Evolutionary conservation across 1,284 basidiomycete genomes (phyloP).

Genomic region (Papiliotrema laurentii): DNA sequence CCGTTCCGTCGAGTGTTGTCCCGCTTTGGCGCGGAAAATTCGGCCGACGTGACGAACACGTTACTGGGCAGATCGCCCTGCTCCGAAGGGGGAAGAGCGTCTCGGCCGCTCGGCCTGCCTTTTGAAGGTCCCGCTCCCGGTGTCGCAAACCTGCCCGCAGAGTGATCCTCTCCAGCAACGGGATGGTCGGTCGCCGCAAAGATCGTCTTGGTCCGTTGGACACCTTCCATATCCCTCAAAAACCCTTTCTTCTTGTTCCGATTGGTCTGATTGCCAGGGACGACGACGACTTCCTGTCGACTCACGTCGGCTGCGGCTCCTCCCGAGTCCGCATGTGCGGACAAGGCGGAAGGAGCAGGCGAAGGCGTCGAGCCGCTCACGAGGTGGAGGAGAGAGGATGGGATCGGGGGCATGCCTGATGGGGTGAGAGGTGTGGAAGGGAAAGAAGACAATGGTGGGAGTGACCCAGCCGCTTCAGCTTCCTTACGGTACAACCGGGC

Average conservation of each 20-base stretch:
- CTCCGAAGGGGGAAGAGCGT: constrained; percentile 24
- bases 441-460: neutral
- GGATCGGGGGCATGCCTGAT: neutral
- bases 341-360: too few relatives aligned
- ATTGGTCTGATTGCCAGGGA: constrained; percentile 32
- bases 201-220: constrained; percentile 30
- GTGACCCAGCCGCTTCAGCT: neutral
- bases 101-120: neutral
- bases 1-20: neutral
- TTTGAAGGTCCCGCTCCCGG: neutral
- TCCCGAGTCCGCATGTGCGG: neutral
- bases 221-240: constrained; percentile 32
- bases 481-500: constrained; percentile 23
- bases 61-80: constrained; percentile 28
- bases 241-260: constrained; percentile 46
- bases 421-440: neutral
- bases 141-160: neutral
- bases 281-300: constrained; percentile 8
- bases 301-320: neutral
- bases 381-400: neutral
- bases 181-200: constrained; percentile 10
- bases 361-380: neutral
- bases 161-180: neutral
- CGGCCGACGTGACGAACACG: constrained; percentile 33
- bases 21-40: constrained; percentile 14